Conservation (phyloP, 2,329 filamentous ascomycete genomes). For the Pseudogymnoascus sp. region DNA sequence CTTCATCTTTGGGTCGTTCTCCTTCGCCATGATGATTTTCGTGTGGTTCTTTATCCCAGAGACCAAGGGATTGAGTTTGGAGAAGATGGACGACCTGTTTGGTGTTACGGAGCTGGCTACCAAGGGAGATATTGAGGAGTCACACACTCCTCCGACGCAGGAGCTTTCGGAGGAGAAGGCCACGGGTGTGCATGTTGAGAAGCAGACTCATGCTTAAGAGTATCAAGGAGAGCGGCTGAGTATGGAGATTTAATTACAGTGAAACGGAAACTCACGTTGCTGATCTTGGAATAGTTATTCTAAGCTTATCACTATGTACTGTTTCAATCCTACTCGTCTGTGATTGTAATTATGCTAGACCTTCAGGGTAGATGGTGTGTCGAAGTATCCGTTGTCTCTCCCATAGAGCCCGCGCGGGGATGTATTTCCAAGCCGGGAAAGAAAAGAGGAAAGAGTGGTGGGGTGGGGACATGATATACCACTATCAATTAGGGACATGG, state of each 20-base stretch:
- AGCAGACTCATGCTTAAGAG: not conserved
- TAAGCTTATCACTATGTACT: not conserved
- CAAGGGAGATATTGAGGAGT: not conserved
- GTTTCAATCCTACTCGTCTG: not conserved
- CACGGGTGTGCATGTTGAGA: not conserved
- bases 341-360: too few species aligned
- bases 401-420: too few species aligned
- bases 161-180: not conserved
- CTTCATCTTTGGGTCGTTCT: slow-evolving; percentile 61
- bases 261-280: not conserved
- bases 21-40: slow-evolving; percentile 48
- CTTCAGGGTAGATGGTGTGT: too few species aligned
- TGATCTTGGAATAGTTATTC: not conserved
- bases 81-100: slow-evolving; percentile 58
- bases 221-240: too few species aligned
- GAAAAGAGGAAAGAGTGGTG: not conserved
- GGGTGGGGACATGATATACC: not conserved
- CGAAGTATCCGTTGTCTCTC: too few species aligned
- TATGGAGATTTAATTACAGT: not conserved
- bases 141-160: not conserved
- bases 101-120: slow-evolving; percentile 44
- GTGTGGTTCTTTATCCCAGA: slow-evolving; percentile 43
- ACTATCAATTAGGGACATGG: not conserved
- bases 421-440: too few species aligned
- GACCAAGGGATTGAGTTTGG: slow-evolving; percentile 57